Percentiles rank a stretch among this genome's conserved stretches.
Evolutionary conservation across 192 early-diverging fungal genomes (phyloP).

Genomic region (Backusella tuberculispora): DNA sequence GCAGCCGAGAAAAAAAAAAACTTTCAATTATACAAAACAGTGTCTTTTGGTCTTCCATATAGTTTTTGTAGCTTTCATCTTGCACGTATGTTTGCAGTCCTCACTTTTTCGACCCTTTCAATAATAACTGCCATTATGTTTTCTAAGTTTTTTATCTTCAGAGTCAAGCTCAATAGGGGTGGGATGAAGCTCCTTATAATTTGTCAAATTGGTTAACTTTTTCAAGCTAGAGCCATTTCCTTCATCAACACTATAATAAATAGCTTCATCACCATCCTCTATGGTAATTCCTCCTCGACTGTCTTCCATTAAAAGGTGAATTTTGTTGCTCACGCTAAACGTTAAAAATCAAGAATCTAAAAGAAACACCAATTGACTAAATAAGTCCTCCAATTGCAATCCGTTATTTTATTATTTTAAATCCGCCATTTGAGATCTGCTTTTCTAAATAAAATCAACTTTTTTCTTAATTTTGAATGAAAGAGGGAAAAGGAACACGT

Average conservation of each 20-base stretch:
- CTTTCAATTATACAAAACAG: no score
- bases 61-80: background rate
- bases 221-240: background rate
- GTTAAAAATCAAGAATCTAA: background rate
- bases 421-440: no score
- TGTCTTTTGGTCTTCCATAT: no score
- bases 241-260: background rate
- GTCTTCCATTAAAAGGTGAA: background rate
- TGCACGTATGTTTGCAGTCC: background rate
- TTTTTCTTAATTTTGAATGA: no score
- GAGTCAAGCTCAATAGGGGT: conserved; percentile 7
- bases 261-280: background rate
- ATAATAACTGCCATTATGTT: background rate
- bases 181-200: background rate
- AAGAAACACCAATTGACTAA: background rate
- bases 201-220: background rate
- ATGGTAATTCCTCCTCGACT: background rate
- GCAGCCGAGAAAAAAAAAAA: no score
- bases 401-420: no score
- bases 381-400: background rate
- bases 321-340: background rate
- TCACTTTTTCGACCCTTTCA: background rate
- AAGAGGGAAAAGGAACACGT: conserved; percentile 42
- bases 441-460: no score
- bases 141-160: background rate